Conservation (phyloP, 2,329 filamentous ascomycete genomes). For the Mollisia scopiformis region DNA sequence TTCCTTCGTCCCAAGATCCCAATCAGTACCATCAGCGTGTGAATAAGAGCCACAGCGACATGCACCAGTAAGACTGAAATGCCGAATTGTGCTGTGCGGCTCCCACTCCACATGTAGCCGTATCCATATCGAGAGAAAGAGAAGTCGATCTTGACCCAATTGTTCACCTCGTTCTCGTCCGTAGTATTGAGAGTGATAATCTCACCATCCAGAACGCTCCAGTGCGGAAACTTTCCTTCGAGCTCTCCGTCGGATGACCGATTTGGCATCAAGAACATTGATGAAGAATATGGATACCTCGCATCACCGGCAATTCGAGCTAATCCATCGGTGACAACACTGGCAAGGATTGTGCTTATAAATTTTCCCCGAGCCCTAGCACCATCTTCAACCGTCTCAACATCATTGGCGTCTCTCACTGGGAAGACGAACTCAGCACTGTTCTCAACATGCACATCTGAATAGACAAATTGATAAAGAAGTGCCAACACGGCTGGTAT, state of each 20-base stretch:
- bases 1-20: neutral
- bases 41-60: neutral
- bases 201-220: neutral
- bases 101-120: neutral
- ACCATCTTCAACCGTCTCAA: neutral
- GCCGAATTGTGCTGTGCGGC: neutral
- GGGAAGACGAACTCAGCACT: too few relatives aligned
- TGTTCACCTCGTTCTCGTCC: neutral
- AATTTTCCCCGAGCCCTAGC: neutral
- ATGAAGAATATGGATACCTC: neutral
- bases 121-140: constrained; percentile 3
- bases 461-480: too few relatives aligned
- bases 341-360: neutral
- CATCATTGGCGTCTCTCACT: too few relatives aligned
- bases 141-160: neutral
- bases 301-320: neutral
- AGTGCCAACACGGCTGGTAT: neutral
- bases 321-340: neutral
- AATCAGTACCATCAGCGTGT: neutral
- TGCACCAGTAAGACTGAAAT: neutral
- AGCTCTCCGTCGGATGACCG: neutral
- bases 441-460: too few relatives aligned
- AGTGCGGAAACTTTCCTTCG: neutral
- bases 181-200: neutral
- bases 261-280: constrained; percentile 4